These are phyloP conservation scores for Gastrolobium villosum DNA, from an alignment of 306 rosid genomes.

Conservation along the genomic window DNA sequence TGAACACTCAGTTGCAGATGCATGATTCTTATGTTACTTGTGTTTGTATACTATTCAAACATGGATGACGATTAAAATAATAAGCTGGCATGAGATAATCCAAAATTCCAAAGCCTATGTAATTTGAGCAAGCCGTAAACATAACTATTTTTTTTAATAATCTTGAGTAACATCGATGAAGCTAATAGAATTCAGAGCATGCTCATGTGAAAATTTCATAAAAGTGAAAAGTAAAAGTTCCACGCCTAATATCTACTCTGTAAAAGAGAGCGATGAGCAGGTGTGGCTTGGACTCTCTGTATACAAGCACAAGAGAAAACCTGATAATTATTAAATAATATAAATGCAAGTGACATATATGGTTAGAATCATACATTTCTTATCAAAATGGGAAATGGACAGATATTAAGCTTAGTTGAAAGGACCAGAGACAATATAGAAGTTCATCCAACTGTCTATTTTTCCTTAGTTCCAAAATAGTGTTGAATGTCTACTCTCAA, in stretches of 20 bases:
- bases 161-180: constrained; percentile 4
- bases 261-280: constrained; percentile 49
- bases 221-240: constrained; percentile 33
- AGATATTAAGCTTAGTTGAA: not conserved
- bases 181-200: not conserved
- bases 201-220: not conserved
- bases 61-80: not conserved
- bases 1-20: too few relatives aligned
- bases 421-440: not conserved
- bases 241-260: not conserved
- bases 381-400: constrained; percentile 1
- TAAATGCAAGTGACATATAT: constrained; percentile 14
- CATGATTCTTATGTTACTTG: too few relatives aligned
- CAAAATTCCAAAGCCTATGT: constrained; percentile 9
- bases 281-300: too few relatives aligned
- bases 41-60: too few relatives aligned
- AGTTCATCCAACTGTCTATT: not conserved
- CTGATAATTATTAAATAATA: too few relatives aligned
- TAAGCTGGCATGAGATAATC: not conserved
- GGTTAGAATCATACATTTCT: not conserved
- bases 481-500: not conserved
- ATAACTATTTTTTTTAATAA: not conserved
- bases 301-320: too few relatives aligned
- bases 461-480: not conserved
- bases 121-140: constrained; percentile 19